These are phyloP conservation scores for Zoysia japonica DNA, from an alignment of 176 grass and related monocot genomes.

Conservation along the genomic window DNA sequence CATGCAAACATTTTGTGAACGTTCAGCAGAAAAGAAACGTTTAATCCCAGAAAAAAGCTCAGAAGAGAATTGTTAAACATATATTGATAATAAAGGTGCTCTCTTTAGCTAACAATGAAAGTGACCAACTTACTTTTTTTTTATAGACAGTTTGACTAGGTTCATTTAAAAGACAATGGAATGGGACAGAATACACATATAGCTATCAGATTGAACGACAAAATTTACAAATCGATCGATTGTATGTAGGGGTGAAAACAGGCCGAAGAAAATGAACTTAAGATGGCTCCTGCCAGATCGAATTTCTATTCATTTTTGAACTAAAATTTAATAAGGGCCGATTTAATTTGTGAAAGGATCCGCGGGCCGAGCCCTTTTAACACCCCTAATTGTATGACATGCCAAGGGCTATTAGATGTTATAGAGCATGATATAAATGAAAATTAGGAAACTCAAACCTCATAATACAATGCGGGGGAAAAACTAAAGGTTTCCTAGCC, in stretches of 20 bases:
- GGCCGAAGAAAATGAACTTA: too few species aligned
- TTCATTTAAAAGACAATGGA: background rate
- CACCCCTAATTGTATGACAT: background rate
- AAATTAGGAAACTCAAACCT: background rate
- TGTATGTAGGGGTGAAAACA: too few species aligned
- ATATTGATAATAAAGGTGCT: constrained; percentile 9
- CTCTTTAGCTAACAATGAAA: background rate
- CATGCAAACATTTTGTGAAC: constrained; percentile 4
- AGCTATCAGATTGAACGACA: background rate
- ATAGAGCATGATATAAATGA: constrained; percentile 4
- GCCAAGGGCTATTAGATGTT: background rate
- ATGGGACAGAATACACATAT: background rate
- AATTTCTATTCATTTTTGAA: too few species aligned
- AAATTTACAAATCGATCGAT: too few species aligned
- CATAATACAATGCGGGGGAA: background rate
- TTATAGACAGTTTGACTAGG: constrained; percentile 4
- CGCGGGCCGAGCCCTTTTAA: too few species aligned
- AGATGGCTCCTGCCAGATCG: too few species aligned
- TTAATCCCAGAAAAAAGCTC: constrained; percentile 2
- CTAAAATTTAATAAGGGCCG: too few species aligned
- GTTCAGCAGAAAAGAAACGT: background rate
- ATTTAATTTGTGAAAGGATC: too few species aligned
- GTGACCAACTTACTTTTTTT: background rate
- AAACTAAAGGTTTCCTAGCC: background rate
- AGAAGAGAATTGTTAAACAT: background rate